Percentiles rank a stretch among this genome's conserved stretches.
Conservation (phyloP, 306 rosid species). For the Senna siamea region DNA sequence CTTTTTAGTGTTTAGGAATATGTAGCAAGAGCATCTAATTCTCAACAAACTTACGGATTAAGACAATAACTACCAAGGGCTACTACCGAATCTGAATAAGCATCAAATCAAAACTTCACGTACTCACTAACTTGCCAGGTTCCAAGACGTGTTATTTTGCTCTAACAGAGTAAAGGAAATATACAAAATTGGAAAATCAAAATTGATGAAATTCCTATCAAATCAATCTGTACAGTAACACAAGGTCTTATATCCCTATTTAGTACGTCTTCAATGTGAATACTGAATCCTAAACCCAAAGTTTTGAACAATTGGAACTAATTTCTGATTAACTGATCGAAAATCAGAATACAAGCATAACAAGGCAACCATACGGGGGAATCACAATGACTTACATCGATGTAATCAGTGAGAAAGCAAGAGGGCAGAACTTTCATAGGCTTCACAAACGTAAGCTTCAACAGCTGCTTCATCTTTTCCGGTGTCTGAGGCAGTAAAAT, state of each 20-base stretch:
- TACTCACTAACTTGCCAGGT: too few relatives aligned
- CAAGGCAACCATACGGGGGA: background rate
- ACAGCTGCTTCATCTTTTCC: constrained; percentile 56
- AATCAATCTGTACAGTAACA: background rate
- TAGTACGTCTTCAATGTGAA: background rate
- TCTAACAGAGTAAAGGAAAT: constrained; percentile 3
- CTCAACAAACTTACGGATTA: background rate
- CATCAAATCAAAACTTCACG: background rate
- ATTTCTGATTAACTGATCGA: background rate
- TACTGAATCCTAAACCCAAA: background rate
- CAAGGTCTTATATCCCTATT: background rate
- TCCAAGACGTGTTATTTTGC: too few relatives aligned
- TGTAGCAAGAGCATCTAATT: background rate
- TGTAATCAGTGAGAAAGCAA: constrained; percentile 67
- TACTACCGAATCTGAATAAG: background rate
- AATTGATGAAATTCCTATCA: background rate
- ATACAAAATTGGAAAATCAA: background rate
- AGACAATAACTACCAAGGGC: background rate
- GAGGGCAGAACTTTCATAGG: constrained; percentile 57
- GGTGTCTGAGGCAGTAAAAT: constrained; percentile 74
- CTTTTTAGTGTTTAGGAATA: background rate
- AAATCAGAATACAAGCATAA: background rate
- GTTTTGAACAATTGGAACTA: background rate
- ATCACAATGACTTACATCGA: constrained; percentile 54
- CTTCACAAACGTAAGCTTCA: constrained; percentile 62